Evolutionary conservation across 805 yeast genomes (phyloP), one percentile per base, ranked within the genome.

Genomic region (Schwanniomyces polymorphus): DNA sequence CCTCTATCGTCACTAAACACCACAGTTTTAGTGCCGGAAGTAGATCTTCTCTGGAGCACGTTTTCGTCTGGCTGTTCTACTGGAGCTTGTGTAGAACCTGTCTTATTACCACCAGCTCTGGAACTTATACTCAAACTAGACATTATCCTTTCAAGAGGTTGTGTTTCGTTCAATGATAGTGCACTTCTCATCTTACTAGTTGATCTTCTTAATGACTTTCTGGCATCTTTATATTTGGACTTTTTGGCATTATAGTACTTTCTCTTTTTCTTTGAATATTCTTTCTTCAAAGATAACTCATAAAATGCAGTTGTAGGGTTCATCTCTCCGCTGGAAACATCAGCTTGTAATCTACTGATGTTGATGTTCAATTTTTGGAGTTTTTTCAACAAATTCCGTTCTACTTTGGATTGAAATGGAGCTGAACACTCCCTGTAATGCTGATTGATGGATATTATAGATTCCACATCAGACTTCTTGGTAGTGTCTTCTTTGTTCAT

Each of bases 291-390:
- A 14, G 83, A 64, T 16, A 89, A 68, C 40, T 84, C 84, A 85
- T 91, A 90, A 47, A 85, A 74, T 0, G 92, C 96, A 11, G 87
- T 81, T 12, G 87, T 67, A 0, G 89, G 72, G 63, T 88, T 94
- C 65, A 88, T 80, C 47, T 84, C 81, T 41, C 78, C 76, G 47
- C 77, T 74, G 26, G 67, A 57, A 3, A 90, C 82, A 26, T 86
- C 79, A 7, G 77, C 70, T 53, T 80, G 81, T 27, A 91, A 67
- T 1, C 75, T 64, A 11, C 82, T 85, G 2, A 78, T 74, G 59
- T 87, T 88, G 31, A 89, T 69, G n/a, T 88, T 86, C 23, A 81
- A 63, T 47, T 80, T 75, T 38, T 77, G 76, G 42, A 90, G 57
- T 42, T 78, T 77, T 49, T 85, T 84, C 41, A 89, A 61, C 21